These are phyloP conservation scores for Harringtonia aguacate DNA, from an alignment of 2,329 filamentous ascomycete genomes.

Conservation along the genomic window DNA sequence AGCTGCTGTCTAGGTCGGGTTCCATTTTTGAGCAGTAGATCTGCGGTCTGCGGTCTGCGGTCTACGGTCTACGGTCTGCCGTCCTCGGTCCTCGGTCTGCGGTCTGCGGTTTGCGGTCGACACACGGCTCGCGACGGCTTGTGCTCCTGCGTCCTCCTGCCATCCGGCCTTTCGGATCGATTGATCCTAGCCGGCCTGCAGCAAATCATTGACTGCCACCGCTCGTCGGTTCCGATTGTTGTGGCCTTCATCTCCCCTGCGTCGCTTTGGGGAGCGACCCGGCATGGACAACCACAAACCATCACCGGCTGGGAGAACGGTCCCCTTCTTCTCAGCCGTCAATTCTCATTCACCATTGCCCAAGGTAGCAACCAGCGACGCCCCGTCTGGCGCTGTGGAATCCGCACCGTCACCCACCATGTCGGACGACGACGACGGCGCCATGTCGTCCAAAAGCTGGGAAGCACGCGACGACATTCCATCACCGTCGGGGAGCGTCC, in stretches of 20 bases:
- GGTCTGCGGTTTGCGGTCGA: too few species aligned
- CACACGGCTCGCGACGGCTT: too few species aligned
- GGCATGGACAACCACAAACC: too few species aligned
- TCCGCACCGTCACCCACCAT: conserved; percentile 3
- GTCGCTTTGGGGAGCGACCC: too few species aligned
- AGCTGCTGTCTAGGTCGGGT: background rate
- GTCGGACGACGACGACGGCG: conserved; percentile 8
- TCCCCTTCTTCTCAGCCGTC: too few species aligned
- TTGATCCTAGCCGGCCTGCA: too few species aligned
- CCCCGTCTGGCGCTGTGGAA: conserved; percentile 4
- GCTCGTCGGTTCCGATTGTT: too few species aligned
- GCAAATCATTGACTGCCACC: background rate
- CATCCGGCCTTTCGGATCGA: too few species aligned
- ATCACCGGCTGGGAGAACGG: too few species aligned
- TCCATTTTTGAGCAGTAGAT: background rate
- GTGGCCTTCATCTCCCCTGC: background rate
- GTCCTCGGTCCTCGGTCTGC: too few species aligned
- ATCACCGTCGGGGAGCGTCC: conserved; percentile 3
- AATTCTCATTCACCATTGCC: background rate
- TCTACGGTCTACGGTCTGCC: too few species aligned
- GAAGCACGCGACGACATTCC: conserved; percentile 4
- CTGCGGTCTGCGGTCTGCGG: background rate
- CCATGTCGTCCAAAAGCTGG: conserved; percentile 8
- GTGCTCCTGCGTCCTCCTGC: too few species aligned
- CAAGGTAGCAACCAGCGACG: background rate